Base-by-base conservation (phyloP, 2,329 filamentous ascomycete species). In the Exophiala viscosa region DNA sequence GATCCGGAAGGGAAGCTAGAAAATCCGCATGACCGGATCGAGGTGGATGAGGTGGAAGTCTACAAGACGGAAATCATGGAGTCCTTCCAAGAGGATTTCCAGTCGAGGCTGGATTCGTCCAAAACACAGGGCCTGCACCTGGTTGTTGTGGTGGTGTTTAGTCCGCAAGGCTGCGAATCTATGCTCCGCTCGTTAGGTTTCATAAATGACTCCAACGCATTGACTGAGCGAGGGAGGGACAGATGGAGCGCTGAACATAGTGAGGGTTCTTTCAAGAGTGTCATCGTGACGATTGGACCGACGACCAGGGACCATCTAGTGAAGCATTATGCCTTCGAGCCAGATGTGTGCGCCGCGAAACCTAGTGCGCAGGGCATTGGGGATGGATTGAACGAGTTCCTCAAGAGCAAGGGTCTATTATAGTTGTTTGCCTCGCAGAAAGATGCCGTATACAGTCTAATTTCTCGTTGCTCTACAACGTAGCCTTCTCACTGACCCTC, bases 251-350 rank as follows among this genome's bases (percentile, higher is more conserved):
- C 18, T 59, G 49, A 51, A 48, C 9, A 39, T 3, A 23, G 31
- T 9, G 42, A 40, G 33, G 23, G 50, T 35, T 33, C 32, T 10
- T 40, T 44, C 20, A 50, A 35, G 44, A 86, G 84, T 1, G 83
- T 81, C 57, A 76, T 97, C 55, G 89, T 86, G 11, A 95, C 91
- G 0, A 99, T 99, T 69, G 93, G 93, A 0, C 92, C 93, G 10
- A 99, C 93, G 14, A 99, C 93, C 9, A 79, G 85, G 58, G 84
- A 90, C 61, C 84, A 89, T 70, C 72, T 99, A 48, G 58, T 62
- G 6, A 60, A 57, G 34, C 65, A 66, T 17, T 73, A 70, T 63
- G 72, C 68, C 15, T 70, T 77, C 55, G 67, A 72, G 52, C 67
- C 73, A 3, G 72, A 78, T 65, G 72, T 76, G n/a, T 95, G 87